Evolutionary conservation across 2,329 filamentous ascomycete species (phyloP).

Genomic region (Erysiphe neolycopersici): DNA sequence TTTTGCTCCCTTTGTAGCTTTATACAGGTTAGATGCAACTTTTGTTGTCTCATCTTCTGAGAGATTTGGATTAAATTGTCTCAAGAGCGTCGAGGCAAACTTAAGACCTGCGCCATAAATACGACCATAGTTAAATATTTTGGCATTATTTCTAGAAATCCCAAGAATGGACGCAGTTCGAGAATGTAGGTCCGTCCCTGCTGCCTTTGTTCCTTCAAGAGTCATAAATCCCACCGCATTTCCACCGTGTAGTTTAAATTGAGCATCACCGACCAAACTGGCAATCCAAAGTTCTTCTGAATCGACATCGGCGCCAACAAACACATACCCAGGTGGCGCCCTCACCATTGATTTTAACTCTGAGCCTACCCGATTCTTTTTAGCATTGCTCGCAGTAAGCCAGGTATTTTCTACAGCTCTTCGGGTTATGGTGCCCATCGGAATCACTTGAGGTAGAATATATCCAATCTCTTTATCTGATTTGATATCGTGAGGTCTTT

Average conservation of each 20-base stretch:
- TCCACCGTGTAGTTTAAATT: conserved; percentile 82
- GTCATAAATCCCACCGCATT: conserved; percentile 99
- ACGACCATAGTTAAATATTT: conserved; percentile 95
- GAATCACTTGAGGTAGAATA: conserved; percentile 85
- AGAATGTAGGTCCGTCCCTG: conserved; percentile 81
- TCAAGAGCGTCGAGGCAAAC: conserved; percentile 68
- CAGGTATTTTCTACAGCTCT: conserved; percentile 93
- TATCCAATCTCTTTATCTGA: conserved; percentile 29
- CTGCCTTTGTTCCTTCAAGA: conserved; percentile 79
- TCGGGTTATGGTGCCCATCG: conserved; percentile 92
- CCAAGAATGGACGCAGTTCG: conserved; percentile 78
- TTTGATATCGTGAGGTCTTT: conserved; percentile 4
- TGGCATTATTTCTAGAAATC: conserved; percentile 84
- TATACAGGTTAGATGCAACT: conserved; percentile 59
- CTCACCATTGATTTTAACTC: conserved; percentile 94
- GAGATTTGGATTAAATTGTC: conserved; percentile 75
- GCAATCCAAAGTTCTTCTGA: conserved; percentile 97
- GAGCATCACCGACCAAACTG: conserved; percentile 76
- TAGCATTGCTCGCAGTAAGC: conserved; percentile 93
- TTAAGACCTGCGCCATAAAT: conserved; percentile 96
- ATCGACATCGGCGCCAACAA: conserved; percentile 93
- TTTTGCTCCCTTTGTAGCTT: conserved; percentile 71
- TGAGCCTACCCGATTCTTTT: conserved; percentile 82
- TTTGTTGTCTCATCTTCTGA: conserved; percentile 52
- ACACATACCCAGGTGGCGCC: conserved; percentile 69